A percentile compares a stretch with the other conserved stretches of the same genome.
Conservation (phyloP, 495 filamentous ascomycete genomes). For the Schizothecium vesticola region DNA sequence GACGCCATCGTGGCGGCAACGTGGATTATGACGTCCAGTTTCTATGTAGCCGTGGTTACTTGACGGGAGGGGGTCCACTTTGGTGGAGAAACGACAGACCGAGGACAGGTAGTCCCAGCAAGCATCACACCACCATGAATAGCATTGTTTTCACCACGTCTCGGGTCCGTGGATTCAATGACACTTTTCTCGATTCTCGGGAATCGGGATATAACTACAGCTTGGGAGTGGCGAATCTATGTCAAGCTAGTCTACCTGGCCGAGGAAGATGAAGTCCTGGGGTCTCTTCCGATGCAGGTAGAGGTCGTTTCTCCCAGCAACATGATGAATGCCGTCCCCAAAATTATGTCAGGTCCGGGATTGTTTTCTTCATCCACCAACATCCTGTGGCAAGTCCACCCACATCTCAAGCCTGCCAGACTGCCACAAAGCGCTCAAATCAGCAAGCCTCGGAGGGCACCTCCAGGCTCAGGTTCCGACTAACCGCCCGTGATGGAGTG, state of each 20-base stretch:
- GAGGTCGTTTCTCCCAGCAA: neutral
- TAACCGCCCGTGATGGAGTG: neutral
- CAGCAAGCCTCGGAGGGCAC: neutral
- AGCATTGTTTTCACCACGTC: constrained; percentile 1
- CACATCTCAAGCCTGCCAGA: neutral
- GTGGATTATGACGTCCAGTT: neutral
- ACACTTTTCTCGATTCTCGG: neutral
- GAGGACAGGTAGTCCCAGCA: neutral
- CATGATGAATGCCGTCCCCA: neutral
- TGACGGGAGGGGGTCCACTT: neutral
- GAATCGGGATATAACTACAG: neutral
- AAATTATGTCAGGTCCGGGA: neutral
- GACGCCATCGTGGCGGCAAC: neutral
- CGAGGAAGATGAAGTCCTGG: too few species aligned
- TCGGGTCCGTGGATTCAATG: neutral
- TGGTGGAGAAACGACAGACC: neutral
- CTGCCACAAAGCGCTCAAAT: too few species aligned
- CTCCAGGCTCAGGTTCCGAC: neutral
- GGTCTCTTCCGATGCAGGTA: neutral
- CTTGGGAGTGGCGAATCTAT: neutral
- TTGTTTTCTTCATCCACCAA: neutral
- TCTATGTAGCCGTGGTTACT: neutral
- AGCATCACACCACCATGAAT: neutral
- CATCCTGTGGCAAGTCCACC: neutral
- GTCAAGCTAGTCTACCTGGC: neutral